These are phyloP conservation scores for Coemansia sp. DNA, from an alignment of 192 early-diverging fungal genomes.

Conservation along the genomic window DNA sequence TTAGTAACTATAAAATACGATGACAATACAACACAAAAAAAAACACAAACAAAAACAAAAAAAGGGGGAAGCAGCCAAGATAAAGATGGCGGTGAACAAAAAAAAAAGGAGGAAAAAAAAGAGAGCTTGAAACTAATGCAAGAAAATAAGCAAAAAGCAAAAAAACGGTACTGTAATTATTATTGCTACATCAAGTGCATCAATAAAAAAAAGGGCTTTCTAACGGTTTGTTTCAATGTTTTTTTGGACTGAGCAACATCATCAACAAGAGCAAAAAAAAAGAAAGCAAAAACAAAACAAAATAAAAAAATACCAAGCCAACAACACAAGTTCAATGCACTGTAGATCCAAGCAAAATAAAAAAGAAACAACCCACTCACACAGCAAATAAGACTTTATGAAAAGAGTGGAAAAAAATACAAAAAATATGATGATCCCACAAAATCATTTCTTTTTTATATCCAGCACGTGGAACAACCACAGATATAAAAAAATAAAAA, in stretches of 20 bases:
- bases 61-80: not conserved
- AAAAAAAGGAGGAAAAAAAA: conserved; percentile 9
- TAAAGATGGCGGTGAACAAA: not conserved
- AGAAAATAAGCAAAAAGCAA: conserved; percentile 7
- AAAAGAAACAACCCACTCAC: not conserved
- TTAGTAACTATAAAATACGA: not conserved
- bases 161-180: not conserved
- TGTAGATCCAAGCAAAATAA: conserved; percentile 4
- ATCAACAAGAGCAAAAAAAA: too few species aligned
- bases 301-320: not conserved
- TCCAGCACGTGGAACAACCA: not conserved
- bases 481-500: conserved; percentile 17
- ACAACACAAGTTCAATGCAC: conserved; percentile 5
- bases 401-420: not conserved
- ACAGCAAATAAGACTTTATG: not conserved
- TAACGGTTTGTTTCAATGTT: not conserved
- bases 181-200: not conserved
- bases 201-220: not conserved
- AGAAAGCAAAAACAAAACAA: not conserved
- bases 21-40: too few species aligned
- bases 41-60: not conserved
- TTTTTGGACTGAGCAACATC: not conserved
- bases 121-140: not conserved
- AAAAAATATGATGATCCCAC: not conserved
- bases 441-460: not conserved